Base-by-base conservation (phyloP, 2,329 filamentous ascomycete species). In the Penicillium sp. region DNA sequence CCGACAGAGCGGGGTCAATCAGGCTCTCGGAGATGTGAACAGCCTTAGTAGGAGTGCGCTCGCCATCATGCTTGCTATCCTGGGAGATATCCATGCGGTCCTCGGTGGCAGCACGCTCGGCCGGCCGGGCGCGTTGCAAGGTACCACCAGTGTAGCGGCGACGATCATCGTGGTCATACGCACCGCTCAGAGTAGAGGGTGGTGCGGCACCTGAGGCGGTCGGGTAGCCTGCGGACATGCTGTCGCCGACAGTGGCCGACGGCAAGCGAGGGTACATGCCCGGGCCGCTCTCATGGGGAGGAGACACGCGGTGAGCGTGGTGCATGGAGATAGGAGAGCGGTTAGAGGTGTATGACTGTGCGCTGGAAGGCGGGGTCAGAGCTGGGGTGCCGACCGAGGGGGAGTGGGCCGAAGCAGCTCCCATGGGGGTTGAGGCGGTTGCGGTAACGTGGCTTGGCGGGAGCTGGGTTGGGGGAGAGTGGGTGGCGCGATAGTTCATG, bases 251-350 rank as follows among this genome's bases (percentile, higher is more conserved):
- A 50, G 79, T 84, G 45, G 85, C 81, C 12, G 84, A 82, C 15
- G 86, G 86, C 29, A 88, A 77, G 49, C 80, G 84, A 6, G 86
- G 86, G 68, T 88, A 88, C 82, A 87, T 85, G 70, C 78, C 78
- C 27, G 77, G 77, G 44, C 79, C 79, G 50, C 73, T 76, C 58
- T 74, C 71, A 55, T 80, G 77, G 13, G 79, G 78, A 0, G 82
- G 82, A 10, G 81, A 80, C 47, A 84, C 77, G 58, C 78, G 81
- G 59, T 80, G 78, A 52, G 74, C 72, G 39, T 81, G 79, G 54
- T 82, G 79, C 53, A 80, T 76, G 36, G 82, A 83, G 64, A 81
- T 77, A 6, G 84, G 84, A 4, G 85, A 87, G 61, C 86, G 84
- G 62, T 83, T 81, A 5, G 85, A 86, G 47, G 79, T 83, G 70